phyloP scores from a whole-genome alignment of 176 grass and related monocot species.

The Juncus effusus region DNA sequence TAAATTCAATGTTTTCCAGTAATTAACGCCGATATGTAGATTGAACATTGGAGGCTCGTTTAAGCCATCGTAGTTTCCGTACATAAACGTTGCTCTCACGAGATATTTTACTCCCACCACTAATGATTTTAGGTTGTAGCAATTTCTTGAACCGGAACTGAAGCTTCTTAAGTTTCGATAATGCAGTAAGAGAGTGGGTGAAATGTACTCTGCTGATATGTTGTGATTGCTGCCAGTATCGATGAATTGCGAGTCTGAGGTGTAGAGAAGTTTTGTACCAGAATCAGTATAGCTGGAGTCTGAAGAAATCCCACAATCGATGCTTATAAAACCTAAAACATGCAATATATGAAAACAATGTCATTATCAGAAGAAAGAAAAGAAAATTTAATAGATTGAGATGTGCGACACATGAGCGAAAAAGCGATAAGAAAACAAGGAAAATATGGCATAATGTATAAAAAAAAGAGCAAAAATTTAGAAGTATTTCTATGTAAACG shows the following conservation, averaged over 20 bases:
- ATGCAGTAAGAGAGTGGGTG: background rate
- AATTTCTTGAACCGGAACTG: slow-evolving; percentile 16
- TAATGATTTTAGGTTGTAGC: slow-evolving; percentile 18
- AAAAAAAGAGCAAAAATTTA: no score
- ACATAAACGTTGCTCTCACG: slow-evolving; percentile 18
- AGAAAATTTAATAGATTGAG: background rate
- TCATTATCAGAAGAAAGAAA: background rate
- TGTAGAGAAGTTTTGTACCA: slow-evolving; percentile 4
- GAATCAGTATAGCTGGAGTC: slow-evolving; percentile 18
- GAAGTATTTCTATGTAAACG: no score
- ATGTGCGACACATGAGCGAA: no score
- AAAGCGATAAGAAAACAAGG: no score
- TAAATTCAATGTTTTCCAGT: slow-evolving; percentile 38
- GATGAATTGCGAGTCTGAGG: slow-evolving; percentile 29
- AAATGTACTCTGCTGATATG: slow-evolving; percentile 22
- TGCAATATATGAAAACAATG: background rate
- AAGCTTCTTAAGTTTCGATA: slow-evolving; percentile 48
- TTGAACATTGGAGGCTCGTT: slow-evolving; percentile 15
- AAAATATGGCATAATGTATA: no score
- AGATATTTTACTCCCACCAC: slow-evolving; percentile 3
- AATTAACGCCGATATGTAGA: slow-evolving; percentile 31
- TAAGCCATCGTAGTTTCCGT: slow-evolving; percentile 17
- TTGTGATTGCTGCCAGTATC: slow-evolving; percentile 40
- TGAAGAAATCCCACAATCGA: slow-evolving; percentile 25
- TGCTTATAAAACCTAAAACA: slow-evolving; percentile 44